Base-by-base conservation (phyloP, 2,329 filamentous ascomycete species). In the Beauveria medogensis region DNA sequence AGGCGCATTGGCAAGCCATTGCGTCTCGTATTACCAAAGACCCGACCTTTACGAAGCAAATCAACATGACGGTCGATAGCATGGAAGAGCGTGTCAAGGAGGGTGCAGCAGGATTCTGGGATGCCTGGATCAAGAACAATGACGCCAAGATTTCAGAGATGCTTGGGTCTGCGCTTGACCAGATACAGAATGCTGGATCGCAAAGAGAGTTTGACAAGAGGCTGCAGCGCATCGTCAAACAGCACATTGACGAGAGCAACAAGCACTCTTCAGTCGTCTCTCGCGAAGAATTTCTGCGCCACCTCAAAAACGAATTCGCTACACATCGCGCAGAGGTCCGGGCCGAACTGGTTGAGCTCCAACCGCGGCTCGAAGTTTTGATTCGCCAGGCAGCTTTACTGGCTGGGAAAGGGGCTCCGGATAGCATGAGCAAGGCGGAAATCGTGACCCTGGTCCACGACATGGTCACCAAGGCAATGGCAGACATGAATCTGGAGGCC, bases 101-200 rank as follows among this genome's bases (percentile, higher is more conserved):
- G 28, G 65, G 73, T 5, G 65, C 76, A 46, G 71, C 73, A 1
- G 72, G 62, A 43, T 72, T 75, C 4, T 86, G 82, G 82, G 74
- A 79, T 22, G 71, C 73, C 0, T 87, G 82, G 79, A 68, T 83
- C 30, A 73, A 72, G 46, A 75, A 76, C 20, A 86, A 86, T 68
- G 69, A 79, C 16, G 70, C 73, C 55, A 71, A 72, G 57, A 70
- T 77, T 22, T 61, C 68, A 1, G 63, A 69, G 46, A 65, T 70
- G 37, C 63, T 76, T 3, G 68, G 69, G 7, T 68, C 69, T 7
- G 69, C 68, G 7, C 55, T 72, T 40, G 68, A 73, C 9, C 74
- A 75, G 64, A 71, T 77, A 43, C 66, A 73, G 50, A 64, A 67
- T 14, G 67, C 70, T 2, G 69, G 71, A 22, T 71, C 72, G 16